Evolutionary conservation across 495 filamentous ascomycete species (phyloP).

Genomic region (Cercophora samala): DNA sequence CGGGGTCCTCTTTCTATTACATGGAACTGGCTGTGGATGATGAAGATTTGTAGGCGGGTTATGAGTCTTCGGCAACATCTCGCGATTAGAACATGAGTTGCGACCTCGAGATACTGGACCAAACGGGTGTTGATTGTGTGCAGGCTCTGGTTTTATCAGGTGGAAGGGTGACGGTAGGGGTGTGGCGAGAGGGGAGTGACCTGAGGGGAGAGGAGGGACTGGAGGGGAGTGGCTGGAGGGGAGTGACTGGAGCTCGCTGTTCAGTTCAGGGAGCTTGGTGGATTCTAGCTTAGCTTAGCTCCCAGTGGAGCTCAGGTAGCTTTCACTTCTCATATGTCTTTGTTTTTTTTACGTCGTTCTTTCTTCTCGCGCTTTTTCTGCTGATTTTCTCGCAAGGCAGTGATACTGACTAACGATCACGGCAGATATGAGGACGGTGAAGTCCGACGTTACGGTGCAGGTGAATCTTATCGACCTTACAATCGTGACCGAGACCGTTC

Average conservation of each 20-base stretch:
- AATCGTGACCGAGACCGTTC: constrained; percentile 49
- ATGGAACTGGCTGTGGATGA: background rate
- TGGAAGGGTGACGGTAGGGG: too few relatives aligned
- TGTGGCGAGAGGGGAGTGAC: too few relatives aligned
- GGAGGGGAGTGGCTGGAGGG: too few relatives aligned
- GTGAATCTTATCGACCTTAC: constrained; percentile 54
- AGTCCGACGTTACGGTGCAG: constrained; percentile 54
- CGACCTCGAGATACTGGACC: too few relatives aligned
- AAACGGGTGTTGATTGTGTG: too few relatives aligned
- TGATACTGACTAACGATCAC: constrained; percentile 23
- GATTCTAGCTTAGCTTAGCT: background rate
- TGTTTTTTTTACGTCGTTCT: background rate
- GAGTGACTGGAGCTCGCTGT: too few relatives aligned
- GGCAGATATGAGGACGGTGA: constrained; percentile 54
- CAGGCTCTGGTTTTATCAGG: too few relatives aligned
- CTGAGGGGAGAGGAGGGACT: too few relatives aligned
- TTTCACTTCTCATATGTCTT: background rate
- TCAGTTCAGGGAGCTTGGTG: too few relatives aligned
- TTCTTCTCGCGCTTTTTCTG: background rate
- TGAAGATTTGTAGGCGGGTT: too few relatives aligned
- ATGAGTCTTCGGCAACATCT: too few relatives aligned
- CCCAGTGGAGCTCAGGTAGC: background rate
- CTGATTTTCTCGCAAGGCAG: background rate
- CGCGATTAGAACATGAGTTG: too few relatives aligned
- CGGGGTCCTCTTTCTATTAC: background rate